Percentiles rank a stretch among this genome's conserved stretches.
Evolutionary conservation across 2,329 filamentous ascomycete genomes (phyloP).

Genomic region (Colletotrichum horii): DNA sequence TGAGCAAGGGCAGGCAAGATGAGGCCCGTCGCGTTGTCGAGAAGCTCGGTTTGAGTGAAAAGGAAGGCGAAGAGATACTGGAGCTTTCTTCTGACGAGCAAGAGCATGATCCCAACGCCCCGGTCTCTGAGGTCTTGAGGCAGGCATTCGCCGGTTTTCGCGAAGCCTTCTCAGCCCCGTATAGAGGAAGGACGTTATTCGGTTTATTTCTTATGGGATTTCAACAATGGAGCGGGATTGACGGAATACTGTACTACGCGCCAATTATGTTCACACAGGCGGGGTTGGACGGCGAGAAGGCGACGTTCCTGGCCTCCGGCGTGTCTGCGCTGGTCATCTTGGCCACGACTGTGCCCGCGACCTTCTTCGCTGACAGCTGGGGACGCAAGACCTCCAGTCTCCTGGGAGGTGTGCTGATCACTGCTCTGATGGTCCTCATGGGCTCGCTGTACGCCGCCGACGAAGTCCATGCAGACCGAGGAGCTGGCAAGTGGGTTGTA

Average conservation of each 20-base stretch:
- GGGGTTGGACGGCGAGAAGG: conserved; percentile 56
- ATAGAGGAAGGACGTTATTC: conserved; percentile 51
- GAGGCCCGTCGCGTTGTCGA: conserved; percentile 46
- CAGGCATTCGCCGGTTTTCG: conserved; percentile 34
- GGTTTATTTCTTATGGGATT: conserved; percentile 64
- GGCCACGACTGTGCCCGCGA: conserved; percentile 56
- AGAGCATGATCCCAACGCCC: conserved; percentile 30
- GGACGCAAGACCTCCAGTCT: conserved; percentile 59
- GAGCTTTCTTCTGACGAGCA: conserved; percentile 17
- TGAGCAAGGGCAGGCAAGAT: conserved; percentile 42
- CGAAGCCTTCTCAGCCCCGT: conserved; percentile 28
- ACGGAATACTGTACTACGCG: conserved; percentile 67
- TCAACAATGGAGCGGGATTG: conserved; percentile 66
- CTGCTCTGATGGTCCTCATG: conserved; percentile 57
- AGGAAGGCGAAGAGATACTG: conserved; percentile 45
- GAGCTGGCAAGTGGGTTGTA: conserved; percentile 53
- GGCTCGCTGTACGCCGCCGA: conserved; percentile 54
- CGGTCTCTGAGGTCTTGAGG: conserved; percentile 30
- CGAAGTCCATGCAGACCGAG: conserved; percentile 37
- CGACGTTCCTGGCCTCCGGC: conserved; percentile 63
- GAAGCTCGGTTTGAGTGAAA: conserved; percentile 48
- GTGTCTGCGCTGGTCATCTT: conserved; percentile 64
- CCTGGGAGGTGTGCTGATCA: conserved; percentile 55
- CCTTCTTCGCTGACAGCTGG: conserved; percentile 60
- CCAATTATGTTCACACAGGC: conserved; percentile 65